A percentile compares a stretch with the other conserved stretches of the same genome.
Conservation (phyloP, 164 flowering plant genomes). For the Berberis thunbergii region DNA sequence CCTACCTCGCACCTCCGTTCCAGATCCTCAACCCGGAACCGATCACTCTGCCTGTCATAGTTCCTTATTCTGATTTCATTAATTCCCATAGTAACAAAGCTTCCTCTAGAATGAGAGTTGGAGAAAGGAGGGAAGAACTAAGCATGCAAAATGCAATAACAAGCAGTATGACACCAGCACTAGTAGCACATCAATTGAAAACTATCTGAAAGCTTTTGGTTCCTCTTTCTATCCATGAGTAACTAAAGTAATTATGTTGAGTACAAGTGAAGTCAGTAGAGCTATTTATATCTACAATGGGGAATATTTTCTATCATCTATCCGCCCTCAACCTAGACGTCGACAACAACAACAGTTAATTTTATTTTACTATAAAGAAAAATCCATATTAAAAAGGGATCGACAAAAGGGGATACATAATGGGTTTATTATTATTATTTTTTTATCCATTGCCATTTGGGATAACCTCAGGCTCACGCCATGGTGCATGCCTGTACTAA, state of each 20-base stretch:
- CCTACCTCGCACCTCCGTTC: conserved; percentile 63
- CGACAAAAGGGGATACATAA: background rate
- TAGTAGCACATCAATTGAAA: background rate
- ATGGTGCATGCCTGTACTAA: conserved; percentile 12
- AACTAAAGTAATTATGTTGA: background rate
- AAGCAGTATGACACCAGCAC: background rate
- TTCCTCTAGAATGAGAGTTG: background rate
- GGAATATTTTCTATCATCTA: conserved; percentile 3
- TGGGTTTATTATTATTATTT: no score
- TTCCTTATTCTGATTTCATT: conserved; percentile 32
- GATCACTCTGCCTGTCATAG: conserved; percentile 33
- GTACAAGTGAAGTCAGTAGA: background rate
- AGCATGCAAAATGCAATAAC: background rate
- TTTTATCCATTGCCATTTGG: conserved; percentile 15
- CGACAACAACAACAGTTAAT: background rate
- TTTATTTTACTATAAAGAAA: background rate
- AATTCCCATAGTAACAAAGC: conserved; percentile 12
- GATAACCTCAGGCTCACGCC: conserved; percentile 43
- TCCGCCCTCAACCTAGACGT: background rate
- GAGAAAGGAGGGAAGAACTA: background rate
- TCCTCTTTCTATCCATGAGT: background rate
- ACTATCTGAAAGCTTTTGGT: background rate
- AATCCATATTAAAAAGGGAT: background rate
- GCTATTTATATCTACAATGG: conserved; percentile 5
- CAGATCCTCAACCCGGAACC: conserved; percentile 38